Base-by-base conservation (phyloP, 129 eudicot species). In the Cynara cardunculus region DNA sequence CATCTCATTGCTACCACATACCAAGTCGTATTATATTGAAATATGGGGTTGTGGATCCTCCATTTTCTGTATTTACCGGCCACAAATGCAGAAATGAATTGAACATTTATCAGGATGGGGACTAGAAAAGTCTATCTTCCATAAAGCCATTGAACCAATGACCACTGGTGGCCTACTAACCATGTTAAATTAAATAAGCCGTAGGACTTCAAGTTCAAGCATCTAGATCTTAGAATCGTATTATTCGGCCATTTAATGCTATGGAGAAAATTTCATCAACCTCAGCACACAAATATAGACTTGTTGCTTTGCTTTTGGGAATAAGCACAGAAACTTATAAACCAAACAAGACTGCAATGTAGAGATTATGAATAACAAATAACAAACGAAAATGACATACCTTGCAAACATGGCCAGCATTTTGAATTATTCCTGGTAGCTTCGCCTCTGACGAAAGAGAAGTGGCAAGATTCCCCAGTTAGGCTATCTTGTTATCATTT, bases 381-480 rank as follows among this genome's bases (percentile, higher is more conserved):
- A 37, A 5, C 2, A 64, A 34, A 30, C 3, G 68, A 18, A 34
- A 31, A 39, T 39, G 66, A 74, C 86, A 75, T 80, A 90, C 95
- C 92, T 84, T 90, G 72, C 85, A 88, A 59, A 82, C 74, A 76
- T 88, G 89, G 71, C 95, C 86, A 32, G 92, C 90, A 82, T 90
- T 90, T 78, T 90, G 90, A 73, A 82, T 80, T 19, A 86, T 74
- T 16, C 71, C 87, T 25, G 89, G 83, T 71, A 86, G 85, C 81
- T 90, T 90, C 27, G 82, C 70, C 72, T 90, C 94, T 3, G 94
- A 88, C 8, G 86, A 84, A 81, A 88, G 90, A 73, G 85, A 78
- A 79, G 81, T 79, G 26, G 90, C 92, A 44, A 86, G 76, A 76
- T 90, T 86, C 69, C 87, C 91, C 14, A 82, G 82, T 39, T 83